Evolutionary conservation across 1,284 basidiomycete genomes (phyloP).

Genomic region (Melampsora larici-populina): DNA sequence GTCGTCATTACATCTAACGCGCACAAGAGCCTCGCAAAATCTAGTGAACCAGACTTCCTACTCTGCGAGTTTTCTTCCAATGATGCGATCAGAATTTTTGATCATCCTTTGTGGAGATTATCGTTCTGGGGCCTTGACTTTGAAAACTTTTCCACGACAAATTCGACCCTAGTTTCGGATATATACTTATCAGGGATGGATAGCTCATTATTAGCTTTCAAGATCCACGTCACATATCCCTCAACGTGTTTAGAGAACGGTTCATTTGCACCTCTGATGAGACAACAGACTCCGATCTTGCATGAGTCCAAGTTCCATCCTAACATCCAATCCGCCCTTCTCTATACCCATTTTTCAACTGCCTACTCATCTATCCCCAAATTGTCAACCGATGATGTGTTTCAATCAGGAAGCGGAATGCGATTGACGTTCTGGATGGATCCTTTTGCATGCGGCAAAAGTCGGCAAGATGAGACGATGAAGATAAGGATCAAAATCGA

Average conservation of each 20-base stretch:
- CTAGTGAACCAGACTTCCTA: background rate
- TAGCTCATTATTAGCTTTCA: conserved; percentile 26
- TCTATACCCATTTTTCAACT: conserved; percentile 48
- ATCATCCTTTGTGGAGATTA: conserved; percentile 2
- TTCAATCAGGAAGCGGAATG: conserved; percentile 29
- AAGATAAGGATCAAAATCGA: conserved; percentile 63
- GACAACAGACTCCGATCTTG: conserved; percentile 43
- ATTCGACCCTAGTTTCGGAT: conserved; percentile 44
- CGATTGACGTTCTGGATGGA: conserved; percentile 48
- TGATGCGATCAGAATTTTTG: background rate
- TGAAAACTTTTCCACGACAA: background rate
- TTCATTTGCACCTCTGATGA: conserved; percentile 47
- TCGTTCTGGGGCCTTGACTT: background rate
- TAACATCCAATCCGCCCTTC: conserved; percentile 44
- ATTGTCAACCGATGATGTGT: background rate
- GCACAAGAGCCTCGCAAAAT: background rate
- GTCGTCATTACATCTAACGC: conserved; percentile 5
- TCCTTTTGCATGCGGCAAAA: conserved; percentile 46
- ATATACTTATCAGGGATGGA: conserved; percentile 35
- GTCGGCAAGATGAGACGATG: conserved; percentile 53
- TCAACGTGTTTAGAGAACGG: conserved; percentile 10
- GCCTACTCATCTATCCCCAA: conserved; percentile 46
- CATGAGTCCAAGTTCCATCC: conserved; percentile 49
- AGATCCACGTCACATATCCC: background rate
- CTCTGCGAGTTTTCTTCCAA: conserved; percentile 16